A percentile compares a stretch with the other conserved stretches of the same genome.
These are phyloP conservation scores for Acanthamoeba divionensis DNA, from an alignment of 208 protist genomes.

Conservation along the genomic window DNA sequence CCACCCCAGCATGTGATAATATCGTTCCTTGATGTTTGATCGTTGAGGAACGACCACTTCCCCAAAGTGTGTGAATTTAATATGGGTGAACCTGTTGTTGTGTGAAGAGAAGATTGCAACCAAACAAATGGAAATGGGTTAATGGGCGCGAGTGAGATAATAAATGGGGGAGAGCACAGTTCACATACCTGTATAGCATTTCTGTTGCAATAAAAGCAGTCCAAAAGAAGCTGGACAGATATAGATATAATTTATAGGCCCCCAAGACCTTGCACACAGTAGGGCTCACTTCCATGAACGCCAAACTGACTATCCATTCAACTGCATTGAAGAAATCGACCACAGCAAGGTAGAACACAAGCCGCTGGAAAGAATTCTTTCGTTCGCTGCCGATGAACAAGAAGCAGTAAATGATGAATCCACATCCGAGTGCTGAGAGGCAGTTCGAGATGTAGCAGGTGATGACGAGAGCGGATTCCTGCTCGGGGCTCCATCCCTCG, in stretches of 20 bases:
- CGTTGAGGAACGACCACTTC: neutral
- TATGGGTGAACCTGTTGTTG: conserved; percentile 36
- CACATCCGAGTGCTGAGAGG: neutral
- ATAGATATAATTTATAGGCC: conserved; percentile 24
- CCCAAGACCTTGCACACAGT: neutral
- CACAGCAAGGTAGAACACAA: conserved; percentile 29
- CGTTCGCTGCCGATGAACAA: neutral
- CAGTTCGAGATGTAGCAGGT: neutral
- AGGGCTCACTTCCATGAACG: neutral
- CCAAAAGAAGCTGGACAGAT: neutral
- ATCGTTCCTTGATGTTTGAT: conserved; percentile 19
- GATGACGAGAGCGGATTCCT: neutral
- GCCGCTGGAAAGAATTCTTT: neutral
- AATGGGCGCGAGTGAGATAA: too few relatives aligned
- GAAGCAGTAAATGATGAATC: conserved; percentile 46
- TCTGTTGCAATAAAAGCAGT: conserved; percentile 18
- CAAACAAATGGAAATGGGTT: too few relatives aligned
- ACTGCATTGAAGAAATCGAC: conserved; percentile 31
- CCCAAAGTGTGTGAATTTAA: neutral
- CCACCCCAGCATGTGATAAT: conserved; percentile 25
- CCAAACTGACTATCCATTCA: neutral
- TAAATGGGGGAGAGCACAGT: too few relatives aligned
- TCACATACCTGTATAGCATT: conserved; percentile 13
- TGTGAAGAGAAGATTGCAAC: too few relatives aligned
- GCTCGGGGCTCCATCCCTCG: neutral